These are phyloP conservation scores for Cryptosporidium parvum DNA, from an alignment of 169 alveolate genomes.

Conservation along the genomic window DNA sequence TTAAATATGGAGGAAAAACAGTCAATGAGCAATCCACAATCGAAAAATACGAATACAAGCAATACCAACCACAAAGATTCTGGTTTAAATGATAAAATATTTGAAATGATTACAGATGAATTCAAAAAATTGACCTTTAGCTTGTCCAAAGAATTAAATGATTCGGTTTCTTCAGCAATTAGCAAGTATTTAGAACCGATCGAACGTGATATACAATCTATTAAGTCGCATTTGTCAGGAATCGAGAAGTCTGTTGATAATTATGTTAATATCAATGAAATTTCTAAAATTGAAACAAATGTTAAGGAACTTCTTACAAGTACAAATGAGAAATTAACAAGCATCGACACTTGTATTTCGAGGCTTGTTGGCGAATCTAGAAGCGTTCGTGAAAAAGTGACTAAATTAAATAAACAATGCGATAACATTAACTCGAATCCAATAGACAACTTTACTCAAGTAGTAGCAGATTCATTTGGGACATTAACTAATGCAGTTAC, in stretches of 20 bases:
- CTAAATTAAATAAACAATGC: background rate
- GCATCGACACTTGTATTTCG: background rate
- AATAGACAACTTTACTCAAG: conserved; percentile 41
- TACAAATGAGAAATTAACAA: background rate
- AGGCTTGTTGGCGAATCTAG: conserved; percentile 6
- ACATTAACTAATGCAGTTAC: conserved; percentile 43
- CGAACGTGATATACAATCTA: conserved; percentile 12
- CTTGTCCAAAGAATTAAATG: background rate
- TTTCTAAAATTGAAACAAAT: conserved; percentile 20
- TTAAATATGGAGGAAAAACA: conserved; percentile 10
- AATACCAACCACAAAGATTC: background rate
- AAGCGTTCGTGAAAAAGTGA: background rate
- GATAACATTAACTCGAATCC: conserved; percentile 9
- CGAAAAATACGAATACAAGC: background rate
- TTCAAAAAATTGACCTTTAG: background rate
- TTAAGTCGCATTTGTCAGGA: conserved; percentile 4
- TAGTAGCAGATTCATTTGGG: conserved; percentile 61
- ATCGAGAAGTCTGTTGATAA: background rate
- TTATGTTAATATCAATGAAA: background rate
- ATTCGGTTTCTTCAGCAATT: conserved; percentile 4
- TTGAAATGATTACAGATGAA: conserved; percentile 8
- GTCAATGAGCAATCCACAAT: background rate
- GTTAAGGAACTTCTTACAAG: background rate
- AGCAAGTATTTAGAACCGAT: background rate
- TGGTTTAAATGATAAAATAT: background rate